Base-by-base conservation (phyloP, 768 basidiomycete species). In the Mycena crocata region DNA sequence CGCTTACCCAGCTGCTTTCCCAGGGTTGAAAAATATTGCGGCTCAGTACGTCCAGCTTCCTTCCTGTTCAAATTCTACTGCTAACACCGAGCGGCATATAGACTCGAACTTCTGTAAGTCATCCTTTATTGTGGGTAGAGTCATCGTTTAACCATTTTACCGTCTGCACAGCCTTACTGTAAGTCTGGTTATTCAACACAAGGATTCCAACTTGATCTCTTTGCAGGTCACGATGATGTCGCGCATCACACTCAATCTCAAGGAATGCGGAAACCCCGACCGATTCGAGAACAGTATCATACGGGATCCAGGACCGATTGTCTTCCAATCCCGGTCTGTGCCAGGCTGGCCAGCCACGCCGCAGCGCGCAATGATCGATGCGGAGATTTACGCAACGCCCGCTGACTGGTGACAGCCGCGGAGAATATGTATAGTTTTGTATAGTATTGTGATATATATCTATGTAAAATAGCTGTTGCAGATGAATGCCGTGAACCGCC, bases 151-250 rank as follows among this genome's bases (percentile, higher is more conserved):
- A 50, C 30, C 49, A n/a, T 35, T 34, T 64, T 28, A 14, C 56
- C 34, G 3, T 57, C 45, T 13, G 0, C 8, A 5, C 50, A 74
- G 71, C 34, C 37, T 72, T 23, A 71, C 80, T 63, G 79, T 73
- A 49, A 57, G 71, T 57, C 50, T n/a, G n/a, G n/a, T 8, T 45
- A 8, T 21, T 49, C 26, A 42, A 51, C 17, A 21, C 24, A 26
- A 30, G 5, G 10, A 60, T 21, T 21, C 30, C 28, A 35, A 55
- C 39, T 39, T 23, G 15, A 23, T 64, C 21, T 73, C 34, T 71
- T 85, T 76, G 3, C 30, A 63, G 62, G 87, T 90, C 14, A 81
- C 87, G 0, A 91, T 90, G 87, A 89, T 90, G 84, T 90, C 88
- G 4, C 84, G 90, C 12, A 90, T 91, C 52, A 90, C 89, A 1